Evolutionary conservation across 2,329 filamentous ascomycete species (phyloP).

Genomic region (Arthrobotrys musiformis): DNA sequence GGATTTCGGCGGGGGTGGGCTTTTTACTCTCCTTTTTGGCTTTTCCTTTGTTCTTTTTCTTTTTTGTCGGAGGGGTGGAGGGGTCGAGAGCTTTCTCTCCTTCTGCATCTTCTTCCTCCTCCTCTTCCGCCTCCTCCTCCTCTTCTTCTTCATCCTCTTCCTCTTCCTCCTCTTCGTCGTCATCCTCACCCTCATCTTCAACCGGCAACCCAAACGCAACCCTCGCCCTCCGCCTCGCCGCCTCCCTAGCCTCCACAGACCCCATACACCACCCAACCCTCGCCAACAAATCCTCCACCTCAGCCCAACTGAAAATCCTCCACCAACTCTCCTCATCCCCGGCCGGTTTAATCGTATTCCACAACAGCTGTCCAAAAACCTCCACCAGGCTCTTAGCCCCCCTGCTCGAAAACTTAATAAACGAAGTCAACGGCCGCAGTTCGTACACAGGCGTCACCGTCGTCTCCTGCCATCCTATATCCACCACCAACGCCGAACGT

Average conservation of each 20-base stretch:
- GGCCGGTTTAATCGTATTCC: constrained; percentile 54
- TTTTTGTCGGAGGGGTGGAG: no score
- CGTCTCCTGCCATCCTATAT: constrained; percentile 93
- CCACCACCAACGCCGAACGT: constrained; percentile 84
- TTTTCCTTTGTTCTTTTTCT: background rate
- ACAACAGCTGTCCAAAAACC: constrained; percentile 61
- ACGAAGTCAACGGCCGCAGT: constrained; percentile 69
- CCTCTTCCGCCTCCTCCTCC: background rate
- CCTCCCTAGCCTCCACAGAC: constrained; percentile 34
- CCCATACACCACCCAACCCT: constrained; percentile 51
- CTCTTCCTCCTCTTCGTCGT: constrained; percentile 24
- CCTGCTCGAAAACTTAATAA: constrained; percentile 70
- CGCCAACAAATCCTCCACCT: constrained; percentile 58
- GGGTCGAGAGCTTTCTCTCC: constrained; percentile 1
- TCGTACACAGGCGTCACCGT: constrained; percentile 88
- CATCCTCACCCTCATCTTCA: constrained; percentile 7
- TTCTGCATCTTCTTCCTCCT: background rate
- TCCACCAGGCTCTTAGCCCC: constrained; percentile 72
- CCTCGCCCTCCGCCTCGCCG: constrained; percentile 22
- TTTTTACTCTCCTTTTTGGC: constrained; percentile 33
- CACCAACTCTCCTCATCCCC: constrained; percentile 44
- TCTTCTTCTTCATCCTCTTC: constrained; percentile 25
- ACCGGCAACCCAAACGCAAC: constrained; percentile 21
- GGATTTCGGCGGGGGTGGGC: constrained; percentile 29
- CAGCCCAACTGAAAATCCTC: constrained; percentile 58